A percentile compares a stretch with the other conserved stretches of the same genome.
phyloP scores from a whole-genome alignment of 805 yeast genomes.

The Candida wancherniae region DNA sequence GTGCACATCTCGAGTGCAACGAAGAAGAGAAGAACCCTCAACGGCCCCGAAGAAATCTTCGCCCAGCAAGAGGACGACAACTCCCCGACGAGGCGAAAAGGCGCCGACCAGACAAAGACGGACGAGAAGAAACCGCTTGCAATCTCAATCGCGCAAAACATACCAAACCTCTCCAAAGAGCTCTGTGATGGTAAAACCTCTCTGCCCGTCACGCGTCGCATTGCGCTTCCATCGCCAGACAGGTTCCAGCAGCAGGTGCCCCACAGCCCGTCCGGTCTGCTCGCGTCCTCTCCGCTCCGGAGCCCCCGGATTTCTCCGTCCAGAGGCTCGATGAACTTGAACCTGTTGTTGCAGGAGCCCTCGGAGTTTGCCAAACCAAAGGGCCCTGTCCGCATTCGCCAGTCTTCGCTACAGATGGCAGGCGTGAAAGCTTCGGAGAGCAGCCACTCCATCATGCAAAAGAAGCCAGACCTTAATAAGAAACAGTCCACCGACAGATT shows the following conservation, averaged over 20 bases:
- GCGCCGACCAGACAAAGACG: neutral
- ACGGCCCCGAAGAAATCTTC: constrained; percentile 37
- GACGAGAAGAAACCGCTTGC: neutral
- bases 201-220: constrained; percentile 1
- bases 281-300: constrained; percentile 12
- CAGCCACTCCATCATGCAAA: constrained; percentile 2
- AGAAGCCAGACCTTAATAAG: constrained; percentile 13
- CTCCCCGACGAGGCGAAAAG: constrained; percentile 12
- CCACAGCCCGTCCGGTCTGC: neutral
- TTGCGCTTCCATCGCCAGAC: neutral
- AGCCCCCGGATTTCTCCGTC: constrained; percentile 33
- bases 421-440: constrained; percentile 21
- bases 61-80: constrained; percentile 11
- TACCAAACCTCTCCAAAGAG: constrained; percentile 4
- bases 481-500: constrained; percentile 18
- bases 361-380: constrained; percentile 22
- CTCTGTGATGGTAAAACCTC: constrained; percentile 6
- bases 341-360: constrained; percentile 24
- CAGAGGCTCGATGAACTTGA: constrained; percentile 35
- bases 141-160: neutral
- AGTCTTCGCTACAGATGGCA: constrained; percentile 32
- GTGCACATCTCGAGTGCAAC: constrained; percentile 27
- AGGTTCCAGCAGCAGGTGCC: constrained; percentile 2
- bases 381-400: constrained; percentile 21
- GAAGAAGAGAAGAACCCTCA: constrained; percentile 35